A percentile compares a stretch with the other conserved stretches of the same genome.
Evolutionary conservation across 805 yeast species (phyloP).

Genomic region (Candida fluviatilis): DNA sequence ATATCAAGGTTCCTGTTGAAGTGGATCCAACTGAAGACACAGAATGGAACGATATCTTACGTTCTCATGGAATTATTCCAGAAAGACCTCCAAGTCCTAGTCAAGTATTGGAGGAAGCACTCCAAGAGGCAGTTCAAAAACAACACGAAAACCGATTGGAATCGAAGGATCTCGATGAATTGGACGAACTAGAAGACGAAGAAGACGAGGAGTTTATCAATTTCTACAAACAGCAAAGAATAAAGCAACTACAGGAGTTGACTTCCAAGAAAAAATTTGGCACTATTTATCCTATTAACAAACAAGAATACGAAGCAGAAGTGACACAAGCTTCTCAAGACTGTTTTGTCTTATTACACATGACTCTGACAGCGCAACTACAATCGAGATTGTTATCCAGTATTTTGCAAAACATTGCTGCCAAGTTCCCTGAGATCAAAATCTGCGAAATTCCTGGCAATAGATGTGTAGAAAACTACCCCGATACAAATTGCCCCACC

Average conservation of each 20-base stretch:
- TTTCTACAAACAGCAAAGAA: constrained; percentile 68
- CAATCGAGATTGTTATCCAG: constrained; percentile 72
- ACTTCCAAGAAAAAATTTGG: constrained; percentile 65
- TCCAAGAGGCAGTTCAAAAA: constrained; percentile 72
- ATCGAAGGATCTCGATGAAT: constrained; percentile 68
- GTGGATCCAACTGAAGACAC: constrained; percentile 96
- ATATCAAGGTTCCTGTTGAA: constrained; percentile 66
- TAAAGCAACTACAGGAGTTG: constrained; percentile 66
- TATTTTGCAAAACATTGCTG: constrained; percentile 55
- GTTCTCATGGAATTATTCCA: constrained; percentile 89
- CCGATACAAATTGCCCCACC: constrained; percentile 89
- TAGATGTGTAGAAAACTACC: constrained; percentile 90
- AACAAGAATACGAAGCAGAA: constrained; percentile 83
- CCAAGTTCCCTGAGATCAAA: constrained; percentile 74
- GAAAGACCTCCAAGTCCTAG: constrained; percentile 88
- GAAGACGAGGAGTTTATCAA: constrained; percentile 90
- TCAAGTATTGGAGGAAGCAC: constrained; percentile 78
- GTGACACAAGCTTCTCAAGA: constrained; percentile 77
- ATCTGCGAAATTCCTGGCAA: constrained; percentile 89
- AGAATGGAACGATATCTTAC: constrained; percentile 95
- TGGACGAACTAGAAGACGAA: constrained; percentile 85
- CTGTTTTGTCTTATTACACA: constrained; percentile 69
- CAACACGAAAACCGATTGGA: constrained; percentile 86
- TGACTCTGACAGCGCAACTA: constrained; percentile 61
- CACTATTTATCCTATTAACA: constrained; percentile 67